These are phyloP conservation scores for Acer yangbiense DNA, from an alignment of 345 rosid genomes.

Conservation along the genomic window DNA sequence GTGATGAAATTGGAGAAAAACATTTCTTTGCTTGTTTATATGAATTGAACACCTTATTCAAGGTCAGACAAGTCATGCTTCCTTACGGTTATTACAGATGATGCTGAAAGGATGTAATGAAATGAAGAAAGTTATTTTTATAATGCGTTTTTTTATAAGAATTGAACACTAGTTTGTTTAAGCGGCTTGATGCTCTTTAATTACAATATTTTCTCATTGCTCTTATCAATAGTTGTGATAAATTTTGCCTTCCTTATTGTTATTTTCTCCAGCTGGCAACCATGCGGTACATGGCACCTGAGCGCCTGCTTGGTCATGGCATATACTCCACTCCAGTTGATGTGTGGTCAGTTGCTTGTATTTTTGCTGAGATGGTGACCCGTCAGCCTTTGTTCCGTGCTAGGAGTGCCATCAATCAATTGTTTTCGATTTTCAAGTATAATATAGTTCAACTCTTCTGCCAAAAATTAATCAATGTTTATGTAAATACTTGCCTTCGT, in stretches of 20 bases:
- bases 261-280: not conserved
- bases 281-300: conserved; percentile 5
- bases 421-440: conserved; percentile 4
- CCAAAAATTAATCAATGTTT: not conserved
- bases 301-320: conserved; percentile 9
- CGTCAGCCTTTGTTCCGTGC: not conserved
- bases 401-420: not conserved
- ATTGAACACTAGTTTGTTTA: not conserved
- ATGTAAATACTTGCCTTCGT: not conserved
- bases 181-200: not conserved
- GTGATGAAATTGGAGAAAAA: not conserved
- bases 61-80: not conserved
- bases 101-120: not conserved
- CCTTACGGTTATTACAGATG: not conserved
- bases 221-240: not conserved
- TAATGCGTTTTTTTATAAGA: not conserved
- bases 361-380: conserved; percentile 19
- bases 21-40: not conserved
- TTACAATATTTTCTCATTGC: not conserved
- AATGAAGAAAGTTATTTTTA: not conserved
- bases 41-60: not conserved
- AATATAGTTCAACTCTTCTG: not conserved
- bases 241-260: not conserved
- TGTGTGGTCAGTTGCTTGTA: conserved; percentile 15
- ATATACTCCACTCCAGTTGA: conserved; percentile 4